Percentiles rank a stretch among this genome's conserved stretches.
These are phyloP conservation scores for Ricinus communis DNA, from an alignment of 345 rosid species.

Conservation along the genomic window DNA sequence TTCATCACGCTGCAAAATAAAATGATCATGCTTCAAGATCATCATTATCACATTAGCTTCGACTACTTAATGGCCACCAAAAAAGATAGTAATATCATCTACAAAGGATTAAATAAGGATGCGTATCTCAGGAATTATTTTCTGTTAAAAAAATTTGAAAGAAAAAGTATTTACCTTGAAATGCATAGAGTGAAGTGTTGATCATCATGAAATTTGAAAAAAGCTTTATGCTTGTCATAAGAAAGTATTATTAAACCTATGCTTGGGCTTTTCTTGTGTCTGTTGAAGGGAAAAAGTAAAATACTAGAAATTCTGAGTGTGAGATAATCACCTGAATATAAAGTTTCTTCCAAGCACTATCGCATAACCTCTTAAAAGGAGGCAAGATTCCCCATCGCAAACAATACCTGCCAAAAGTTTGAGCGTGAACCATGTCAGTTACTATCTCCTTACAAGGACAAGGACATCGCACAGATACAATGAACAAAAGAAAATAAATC, in stretches of 20 bases:
- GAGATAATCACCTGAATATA: slow-evolving; percentile 63
- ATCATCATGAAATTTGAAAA: not conserved
- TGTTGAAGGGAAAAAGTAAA: not conserved
- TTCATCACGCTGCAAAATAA: slow-evolving; percentile 69
- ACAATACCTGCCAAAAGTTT: slow-evolving; percentile 50
- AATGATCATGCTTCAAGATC: slow-evolving; percentile 10
- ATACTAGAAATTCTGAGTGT: slow-evolving; percentile 8
- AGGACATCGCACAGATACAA: too few species aligned
- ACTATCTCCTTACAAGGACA: not conserved
- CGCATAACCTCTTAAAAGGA: slow-evolving; percentile 55
- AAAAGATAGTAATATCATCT: too few species aligned
- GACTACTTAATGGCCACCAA: not conserved
- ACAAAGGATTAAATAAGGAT: too few species aligned
- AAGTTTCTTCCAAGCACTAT: slow-evolving; percentile 89
- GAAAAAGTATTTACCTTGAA: not conserved
- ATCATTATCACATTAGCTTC: slow-evolving; percentile 1
- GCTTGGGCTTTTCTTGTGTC: too few species aligned
- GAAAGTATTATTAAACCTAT: too few species aligned
- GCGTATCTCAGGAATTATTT: too few species aligned
- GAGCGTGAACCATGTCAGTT: not conserved
- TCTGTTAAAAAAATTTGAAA: not conserved
- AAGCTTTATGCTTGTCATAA: not conserved
- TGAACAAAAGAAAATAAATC: too few species aligned
- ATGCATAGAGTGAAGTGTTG: not conserved
- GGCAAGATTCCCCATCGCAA: slow-evolving; percentile 83